These are phyloP conservation scores for Alternaria ventricosa DNA, from an alignment of 2,329 filamentous ascomycete species.

Conservation along the genomic window DNA sequence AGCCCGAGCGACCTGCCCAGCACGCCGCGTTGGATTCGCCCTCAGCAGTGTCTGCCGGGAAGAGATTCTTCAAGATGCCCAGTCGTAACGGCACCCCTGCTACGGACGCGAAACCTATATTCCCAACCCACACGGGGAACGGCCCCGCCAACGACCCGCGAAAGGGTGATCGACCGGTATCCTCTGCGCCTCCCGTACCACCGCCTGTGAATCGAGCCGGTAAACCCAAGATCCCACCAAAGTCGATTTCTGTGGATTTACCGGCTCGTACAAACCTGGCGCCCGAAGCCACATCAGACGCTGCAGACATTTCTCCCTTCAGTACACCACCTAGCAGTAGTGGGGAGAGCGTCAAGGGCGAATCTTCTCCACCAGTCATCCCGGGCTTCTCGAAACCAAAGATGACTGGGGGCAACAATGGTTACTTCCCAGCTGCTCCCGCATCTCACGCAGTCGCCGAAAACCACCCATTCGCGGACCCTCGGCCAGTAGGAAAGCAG, in stretches of 20 bases:
- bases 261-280: slow-evolving; percentile 34
- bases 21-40: slow-evolving; percentile 37
- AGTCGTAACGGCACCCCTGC: slow-evolving; percentile 52
- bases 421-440: slow-evolving; percentile 43
- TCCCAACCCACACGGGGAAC: slow-evolving; percentile 21
- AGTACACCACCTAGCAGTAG: slow-evolving; percentile 84
- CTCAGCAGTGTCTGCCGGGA: slow-evolving; percentile 23
- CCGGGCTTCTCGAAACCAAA: slow-evolving; percentile 35
- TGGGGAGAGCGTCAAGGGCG: slow-evolving; percentile 59
- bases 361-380: slow-evolving; percentile 30
- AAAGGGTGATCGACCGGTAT: slow-evolving; percentile 47
- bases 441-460: slow-evolving; percentile 40
- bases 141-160: slow-evolving; percentile 34
- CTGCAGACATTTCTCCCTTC: slow-evolving; percentile 74
- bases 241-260: slow-evolving; percentile 45
- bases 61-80: slow-evolving; percentile 45
- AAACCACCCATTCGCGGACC: slow-evolving; percentile 27
- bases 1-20: slow-evolving; percentile 34
- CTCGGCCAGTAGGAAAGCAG: slow-evolving; percentile 24
- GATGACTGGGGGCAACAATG: slow-evolving; percentile 28
- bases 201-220: slow-evolving; percentile 82
- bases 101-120: slow-evolving; percentile 46
- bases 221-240: slow-evolving; percentile 71
- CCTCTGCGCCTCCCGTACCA: slow-evolving; percentile 56
- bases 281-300: slow-evolving; percentile 51